These are phyloP conservation scores for Mycena latifolia DNA, from an alignment of 768 basidiomycete genomes.

Conservation along the genomic window DNA sequence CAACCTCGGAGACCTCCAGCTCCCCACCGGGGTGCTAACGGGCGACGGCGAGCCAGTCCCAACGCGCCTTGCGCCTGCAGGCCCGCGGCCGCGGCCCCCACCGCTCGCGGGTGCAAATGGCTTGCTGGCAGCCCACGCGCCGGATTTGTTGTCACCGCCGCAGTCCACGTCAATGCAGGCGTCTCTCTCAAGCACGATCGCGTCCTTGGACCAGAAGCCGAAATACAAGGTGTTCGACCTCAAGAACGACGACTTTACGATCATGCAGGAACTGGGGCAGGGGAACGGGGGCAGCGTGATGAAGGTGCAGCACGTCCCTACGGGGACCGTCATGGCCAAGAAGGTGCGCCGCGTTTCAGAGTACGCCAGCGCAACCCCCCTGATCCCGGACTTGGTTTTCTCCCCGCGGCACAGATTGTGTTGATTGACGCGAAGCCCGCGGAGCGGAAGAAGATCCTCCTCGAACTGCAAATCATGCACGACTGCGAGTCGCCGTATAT, in stretches of 20 bases:
- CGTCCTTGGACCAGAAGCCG: constrained; percentile 86
- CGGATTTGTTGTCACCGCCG: constrained; percentile 60
- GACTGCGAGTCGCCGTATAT: constrained; percentile 95
- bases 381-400: constrained; percentile 16
- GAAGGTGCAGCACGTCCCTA: constrained; percentile 93
- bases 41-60: constrained; percentile 55
- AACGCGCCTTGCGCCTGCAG: constrained; percentile 59
- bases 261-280: constrained; percentile 90
- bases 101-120: constrained; percentile 56
- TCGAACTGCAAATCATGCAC: constrained; percentile 99
- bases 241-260: constrained; percentile 87
- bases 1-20: constrained; percentile 89
- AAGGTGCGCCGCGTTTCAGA: constrained; percentile 71
- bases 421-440: constrained; percentile 97
- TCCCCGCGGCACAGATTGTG: constrained; percentile 71
- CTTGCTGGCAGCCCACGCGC: constrained; percentile 43
- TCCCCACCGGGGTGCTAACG: constrained; percentile 65
- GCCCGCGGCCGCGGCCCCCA: constrained; percentile 76
- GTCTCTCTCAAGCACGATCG: constrained; percentile 86
- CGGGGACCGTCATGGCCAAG: constrained; percentile 96
- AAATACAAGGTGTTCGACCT: constrained; percentile 81
- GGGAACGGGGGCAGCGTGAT: constrained; percentile 99
- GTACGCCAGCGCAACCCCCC: constrained; percentile 18
- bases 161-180: constrained; percentile 75
- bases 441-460: constrained; percentile 96